Evolutionary conservation across 495 filamentous ascomycete genomes (phyloP), one percentile per base, ranked within the genome.

Genomic region (Rostrohypoxylon terebratum): DNA sequence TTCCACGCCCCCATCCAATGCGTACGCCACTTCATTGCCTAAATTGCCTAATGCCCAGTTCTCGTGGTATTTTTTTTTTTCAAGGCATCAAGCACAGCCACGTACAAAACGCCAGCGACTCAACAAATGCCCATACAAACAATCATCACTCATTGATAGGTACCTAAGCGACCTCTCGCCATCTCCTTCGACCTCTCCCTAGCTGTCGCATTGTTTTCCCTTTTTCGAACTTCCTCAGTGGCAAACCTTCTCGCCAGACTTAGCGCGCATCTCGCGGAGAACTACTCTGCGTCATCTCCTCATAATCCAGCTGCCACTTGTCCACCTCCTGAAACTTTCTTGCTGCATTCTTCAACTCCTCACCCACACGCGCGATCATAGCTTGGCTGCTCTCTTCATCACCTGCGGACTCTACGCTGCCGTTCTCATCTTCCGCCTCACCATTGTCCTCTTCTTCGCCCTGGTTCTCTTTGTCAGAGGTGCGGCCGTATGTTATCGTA

Each of bases 281-380:
- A 38, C 80, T 79, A 31, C 75, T 79, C 51, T 77, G 62, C 18
- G 73, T 75, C 28, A 82, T 79, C 66, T 81, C 81, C 74, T 86
- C 83, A 63, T 82, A 86, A 36, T 80, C 79, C 28, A 86, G 69
- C 67, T 84, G 78, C 82, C 82, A 86, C 76, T 80, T 73, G 55
- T 86, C 84, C 28, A 86, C 83, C 71, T 85, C 83, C 71, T 84
- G 80, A 33, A 86, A 86, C 77, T 85, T 85, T 69, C 82, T 80
- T n/a, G 68, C 73, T 28, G 83, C 83, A 18, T 77, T 75, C 69
- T 82, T 79, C 47, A 86, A 72, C 79, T 86, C 84, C 59, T 82
- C 79, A 8, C 74, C 71, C 25, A 74, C 33, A 5, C 69, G 38
- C 42, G 44, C 75, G 64, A 79, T 47, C 57, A 81, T 57, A 47